Evolutionary conservation across 495 filamentous ascomycete genomes (phyloP).

Genomic region (Lophium mytilinum): DNA sequence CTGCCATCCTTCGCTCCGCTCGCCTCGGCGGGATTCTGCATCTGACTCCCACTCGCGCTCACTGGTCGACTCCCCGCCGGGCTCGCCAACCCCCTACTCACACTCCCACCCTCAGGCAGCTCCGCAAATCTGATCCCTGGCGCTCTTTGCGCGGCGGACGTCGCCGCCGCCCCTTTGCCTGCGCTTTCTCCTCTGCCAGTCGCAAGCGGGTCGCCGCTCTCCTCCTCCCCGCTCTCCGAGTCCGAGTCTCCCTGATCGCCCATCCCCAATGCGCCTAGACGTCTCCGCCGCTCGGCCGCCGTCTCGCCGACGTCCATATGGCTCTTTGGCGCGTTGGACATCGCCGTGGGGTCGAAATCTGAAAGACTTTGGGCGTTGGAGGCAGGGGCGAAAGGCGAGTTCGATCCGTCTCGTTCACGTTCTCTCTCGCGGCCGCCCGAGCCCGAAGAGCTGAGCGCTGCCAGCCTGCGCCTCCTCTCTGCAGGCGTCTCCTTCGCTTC

Average conservation of each 20-base stretch:
- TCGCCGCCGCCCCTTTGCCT: slow-evolving; percentile 19
- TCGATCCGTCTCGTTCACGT: slow-evolving; percentile 33
- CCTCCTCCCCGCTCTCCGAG: slow-evolving; percentile 54
- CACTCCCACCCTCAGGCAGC: slow-evolving; percentile 21
- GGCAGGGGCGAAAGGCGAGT: slow-evolving; percentile 30
- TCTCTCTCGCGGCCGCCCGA: slow-evolving; percentile 10
- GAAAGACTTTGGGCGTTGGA: not conserved
- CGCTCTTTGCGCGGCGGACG: not conserved
- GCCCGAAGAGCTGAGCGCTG: slow-evolving; percentile 52
- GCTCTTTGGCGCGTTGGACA: slow-evolving; percentile 18
- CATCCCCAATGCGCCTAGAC: slow-evolving; percentile 77
- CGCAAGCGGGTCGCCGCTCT: slow-evolving; percentile 23
- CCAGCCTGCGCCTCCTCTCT: slow-evolving; percentile 33
- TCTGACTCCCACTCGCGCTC: too few relatives aligned
- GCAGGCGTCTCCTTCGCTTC: slow-evolving; percentile 15
- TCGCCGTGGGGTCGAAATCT: not conserved
- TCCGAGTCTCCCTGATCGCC: slow-evolving; percentile 39
- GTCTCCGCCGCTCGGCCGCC: slow-evolving; percentile 69
- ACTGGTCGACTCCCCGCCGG: too few relatives aligned
- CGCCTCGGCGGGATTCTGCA: too few relatives aligned
- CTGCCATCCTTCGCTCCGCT: not conserved
- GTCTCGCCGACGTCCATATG: slow-evolving; percentile 58
- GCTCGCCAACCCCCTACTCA: not conserved
- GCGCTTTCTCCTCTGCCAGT: slow-evolving; percentile 16
- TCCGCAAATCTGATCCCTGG: slow-evolving; percentile 44